Conservation (phyloP, 768 basidiomycete genomes). For the Xanthoconium stramineum region DNA sequence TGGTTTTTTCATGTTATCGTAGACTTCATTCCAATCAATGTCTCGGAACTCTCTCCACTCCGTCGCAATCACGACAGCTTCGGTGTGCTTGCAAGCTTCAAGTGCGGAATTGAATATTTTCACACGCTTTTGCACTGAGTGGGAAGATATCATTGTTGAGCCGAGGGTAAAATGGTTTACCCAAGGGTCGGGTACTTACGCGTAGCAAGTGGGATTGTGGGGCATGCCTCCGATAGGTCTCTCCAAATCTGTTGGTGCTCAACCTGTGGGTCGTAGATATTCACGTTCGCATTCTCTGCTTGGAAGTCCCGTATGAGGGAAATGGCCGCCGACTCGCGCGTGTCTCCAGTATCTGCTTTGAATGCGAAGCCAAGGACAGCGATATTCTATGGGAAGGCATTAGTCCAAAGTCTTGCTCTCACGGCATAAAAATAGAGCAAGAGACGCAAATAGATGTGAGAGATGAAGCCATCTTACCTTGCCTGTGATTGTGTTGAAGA, state of each 20-base stretch:
- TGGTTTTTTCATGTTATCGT: constrained; percentile 92
- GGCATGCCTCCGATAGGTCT: constrained; percentile 69
- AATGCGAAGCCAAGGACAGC: constrained; percentile 98
- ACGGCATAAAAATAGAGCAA: background rate
- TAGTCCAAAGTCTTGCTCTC: constrained; percentile 4
- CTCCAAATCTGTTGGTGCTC: constrained; percentile 82
- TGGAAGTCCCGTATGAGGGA: constrained; percentile 93
- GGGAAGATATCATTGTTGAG: background rate
- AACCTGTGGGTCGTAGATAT: constrained; percentile 92
- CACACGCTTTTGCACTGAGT: constrained; percentile 82
- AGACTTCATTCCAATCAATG: constrained; percentile 87
- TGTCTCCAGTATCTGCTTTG: constrained; percentile 99
- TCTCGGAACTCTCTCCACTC: constrained; percentile 97
- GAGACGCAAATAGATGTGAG: background rate
- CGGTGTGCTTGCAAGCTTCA: constrained; percentile 85
- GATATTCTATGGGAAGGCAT: constrained; percentile 57
- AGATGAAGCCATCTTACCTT: constrained; percentile 52
- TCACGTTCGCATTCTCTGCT: constrained; percentile 81
- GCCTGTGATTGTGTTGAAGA: constrained; percentile 97
- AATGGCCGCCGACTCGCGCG: constrained; percentile 95
- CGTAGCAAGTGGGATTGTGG: constrained; percentile 55
- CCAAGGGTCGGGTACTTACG: constrained; percentile 46
- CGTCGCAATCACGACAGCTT: constrained; percentile 94
- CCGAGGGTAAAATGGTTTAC: background rate
- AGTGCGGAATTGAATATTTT: constrained; percentile 72